These are phyloP conservation scores for Groenewaldozyma tartarivorans DNA, from an alignment of 805 yeast genomes.

Conservation along the genomic window DNA sequence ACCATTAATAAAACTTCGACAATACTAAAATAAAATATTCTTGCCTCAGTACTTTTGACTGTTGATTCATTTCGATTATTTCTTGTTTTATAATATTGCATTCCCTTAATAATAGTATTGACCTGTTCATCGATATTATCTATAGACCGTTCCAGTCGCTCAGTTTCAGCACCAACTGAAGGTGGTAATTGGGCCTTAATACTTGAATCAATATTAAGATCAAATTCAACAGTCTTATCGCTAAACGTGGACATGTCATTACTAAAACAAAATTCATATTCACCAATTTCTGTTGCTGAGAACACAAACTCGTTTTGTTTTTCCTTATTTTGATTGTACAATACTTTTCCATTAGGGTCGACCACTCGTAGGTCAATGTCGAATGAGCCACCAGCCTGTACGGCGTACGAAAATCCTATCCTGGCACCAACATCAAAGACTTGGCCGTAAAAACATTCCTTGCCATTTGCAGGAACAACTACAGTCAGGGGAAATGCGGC, in stretches of 20 bases:
- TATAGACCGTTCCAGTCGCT: constrained; percentile 24
- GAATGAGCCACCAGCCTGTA: constrained; percentile 69
- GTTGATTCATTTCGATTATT: constrained; percentile 87
- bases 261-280: constrained; percentile 79
- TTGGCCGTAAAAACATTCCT: constrained; percentile 61
- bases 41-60: constrained; percentile 66
- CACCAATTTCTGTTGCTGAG: constrained; percentile 57
- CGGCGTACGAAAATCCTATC: constrained; percentile 74
- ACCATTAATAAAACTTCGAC: constrained; percentile 65
- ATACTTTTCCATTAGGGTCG: constrained; percentile 46
- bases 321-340: constrained; percentile 48
- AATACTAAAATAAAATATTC: constrained; percentile 69
- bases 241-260: constrained; percentile 75
- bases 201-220: constrained; percentile 40
- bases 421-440: constrained; percentile 50
- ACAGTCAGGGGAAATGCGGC: constrained; percentile 54
- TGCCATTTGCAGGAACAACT: constrained; percentile 64
- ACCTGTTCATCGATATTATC: constrained; percentile 21
- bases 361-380: constrained; percentile 60
- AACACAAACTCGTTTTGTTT: constrained; percentile 76
- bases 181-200: constrained; percentile 56
- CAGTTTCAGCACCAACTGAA: constrained; percentile 21
- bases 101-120: constrained; percentile 24
- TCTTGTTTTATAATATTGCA: constrained; percentile 82
- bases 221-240: constrained; percentile 78